These are phyloP conservation scores for Lagenidium sp. DNA, from an alignment of 352 stramenopile genomes.

Conservation along the genomic window DNA sequence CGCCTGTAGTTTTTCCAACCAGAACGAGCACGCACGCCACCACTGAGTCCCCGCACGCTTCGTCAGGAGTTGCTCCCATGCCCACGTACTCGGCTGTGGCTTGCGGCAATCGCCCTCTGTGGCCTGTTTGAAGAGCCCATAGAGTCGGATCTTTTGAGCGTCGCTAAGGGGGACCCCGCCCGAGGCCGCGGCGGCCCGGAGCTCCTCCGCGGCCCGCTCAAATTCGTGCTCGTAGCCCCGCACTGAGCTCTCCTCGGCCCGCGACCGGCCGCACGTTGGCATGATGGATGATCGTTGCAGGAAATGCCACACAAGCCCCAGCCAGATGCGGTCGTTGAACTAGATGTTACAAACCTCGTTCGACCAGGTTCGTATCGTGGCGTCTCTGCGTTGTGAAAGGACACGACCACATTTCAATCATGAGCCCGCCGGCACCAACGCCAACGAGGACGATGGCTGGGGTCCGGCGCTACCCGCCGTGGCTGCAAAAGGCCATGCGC, in stretches of 20 bases:
- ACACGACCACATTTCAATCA: no score
- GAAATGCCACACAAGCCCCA: no score
- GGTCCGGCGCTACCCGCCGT: slow-evolving; percentile 41
- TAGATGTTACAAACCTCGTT: no score
- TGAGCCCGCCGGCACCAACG: no score
- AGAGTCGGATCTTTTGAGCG: slow-evolving; percentile 67
- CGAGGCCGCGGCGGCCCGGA: slow-evolving; percentile 19
- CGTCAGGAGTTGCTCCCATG: background rate
- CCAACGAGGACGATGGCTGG: no score
- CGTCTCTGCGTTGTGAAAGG: slow-evolving; percentile 11
- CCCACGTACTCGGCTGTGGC: slow-evolving; percentile 29
- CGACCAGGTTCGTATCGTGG: no score
- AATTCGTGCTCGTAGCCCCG: slow-evolving; percentile 36
- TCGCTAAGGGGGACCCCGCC: slow-evolving; percentile 32
- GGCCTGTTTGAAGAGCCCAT: slow-evolving; percentile 75
- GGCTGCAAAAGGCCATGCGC: slow-evolving; percentile 29
- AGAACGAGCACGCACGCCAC: background rate
- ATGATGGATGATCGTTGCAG: background rate
- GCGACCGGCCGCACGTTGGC: slow-evolving; percentile 6
- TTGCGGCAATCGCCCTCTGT: slow-evolving; percentile 51
- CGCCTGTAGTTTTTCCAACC: slow-evolving; percentile 21
- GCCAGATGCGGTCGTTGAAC: no score
- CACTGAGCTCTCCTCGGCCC: slow-evolving; percentile 37
- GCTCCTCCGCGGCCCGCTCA: slow-evolving; percentile 29
- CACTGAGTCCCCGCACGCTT: background rate